Evolutionary conservation across 148 eudicot species (phyloP), one percentile per base, ranked within the genome.

Genomic region (Tetragonia tetragonoides): DNA sequence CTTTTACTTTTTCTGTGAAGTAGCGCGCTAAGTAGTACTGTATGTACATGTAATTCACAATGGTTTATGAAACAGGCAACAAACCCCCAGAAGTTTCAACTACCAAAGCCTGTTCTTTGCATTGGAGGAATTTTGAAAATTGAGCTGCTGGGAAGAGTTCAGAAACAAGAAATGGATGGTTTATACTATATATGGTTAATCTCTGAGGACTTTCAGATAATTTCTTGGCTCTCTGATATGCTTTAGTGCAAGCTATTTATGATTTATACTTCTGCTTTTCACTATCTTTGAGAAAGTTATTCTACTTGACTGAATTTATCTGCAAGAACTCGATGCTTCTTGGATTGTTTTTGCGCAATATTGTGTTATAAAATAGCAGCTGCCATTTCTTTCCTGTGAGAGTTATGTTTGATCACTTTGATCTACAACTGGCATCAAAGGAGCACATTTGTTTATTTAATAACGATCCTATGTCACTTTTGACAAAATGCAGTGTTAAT

Each of bases 111-210:
- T 4, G 87, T 87, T 72, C 84, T 90, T 69, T 92, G 93, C 77
- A 78, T 92, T 39, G 97, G 93, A 66, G 97, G 95, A 65, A 84
- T 81, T 72, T 34, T 92, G 79, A 89, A 86, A 81, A 76, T 92
- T 76, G 97, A 92, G 83, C 74, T 92, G 77, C 78, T 88, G 80
- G 95, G 93, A 56, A 84, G 91, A 74, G 90, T 89, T 81, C 89
- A 90, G 83, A 90, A 66, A 79, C 88, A 89, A 70, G 82, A 80
- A 66, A 69, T 68, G 79, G 96, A 91, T 81, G 86, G 70, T 76
- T 65, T 83, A 68, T 89, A 79, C 82, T 90, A 90, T 66, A 83
- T 87, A 70, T 84, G 97, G 97, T 90, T 10, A 84, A 87, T 84
- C 41, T 54, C 51, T 34, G 17, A 41, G 28, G 37, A 34, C 39